Conservation (phyloP, 306 rosid genomes). For the Arachis hypogaea region DNA sequence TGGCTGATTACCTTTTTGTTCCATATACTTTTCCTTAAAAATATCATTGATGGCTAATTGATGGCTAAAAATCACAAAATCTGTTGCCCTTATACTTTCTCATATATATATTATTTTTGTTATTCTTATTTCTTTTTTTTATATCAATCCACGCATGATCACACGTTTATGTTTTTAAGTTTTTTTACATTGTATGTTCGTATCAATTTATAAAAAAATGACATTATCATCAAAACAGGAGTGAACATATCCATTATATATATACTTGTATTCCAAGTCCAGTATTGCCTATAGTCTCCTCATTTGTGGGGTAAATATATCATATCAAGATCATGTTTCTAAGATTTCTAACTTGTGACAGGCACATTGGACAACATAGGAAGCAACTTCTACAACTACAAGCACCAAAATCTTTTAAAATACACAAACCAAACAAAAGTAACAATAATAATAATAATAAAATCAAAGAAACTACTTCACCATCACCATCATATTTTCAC, state of each 20-base stretch:
- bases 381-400: slow-evolving; percentile 61
- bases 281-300: not conserved
- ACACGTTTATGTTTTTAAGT: too few species aligned
- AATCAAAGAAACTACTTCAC: slow-evolving; percentile 7
- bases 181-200: too few species aligned
- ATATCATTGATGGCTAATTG: too few species aligned
- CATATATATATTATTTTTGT: too few species aligned
- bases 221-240: too few species aligned
- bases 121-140: too few species aligned
- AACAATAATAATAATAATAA: slow-evolving; percentile 3
- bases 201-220: too few species aligned
- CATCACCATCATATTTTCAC: slow-evolving; percentile 34
- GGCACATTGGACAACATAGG: slow-evolving; percentile 51
- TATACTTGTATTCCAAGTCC: slow-evolving; percentile 1
- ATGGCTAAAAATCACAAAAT: too few species aligned
- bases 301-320: slow-evolving; percentile 13
- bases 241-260: not conserved
- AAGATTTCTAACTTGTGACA: slow-evolving; percentile 38
- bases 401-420: slow-evolving; percentile 29
- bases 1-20: too few species aligned
- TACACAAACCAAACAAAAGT: slow-evolving; percentile 16
- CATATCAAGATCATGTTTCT: slow-evolving; percentile 3
- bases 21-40: too few species aligned
- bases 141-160: too few species aligned
- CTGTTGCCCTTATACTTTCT: too few species aligned